Evolutionary conservation across 805 yeast genomes (phyloP), one percentile per base, ranked within the genome.

Genomic region (Nakazawaea sp.): DNA sequence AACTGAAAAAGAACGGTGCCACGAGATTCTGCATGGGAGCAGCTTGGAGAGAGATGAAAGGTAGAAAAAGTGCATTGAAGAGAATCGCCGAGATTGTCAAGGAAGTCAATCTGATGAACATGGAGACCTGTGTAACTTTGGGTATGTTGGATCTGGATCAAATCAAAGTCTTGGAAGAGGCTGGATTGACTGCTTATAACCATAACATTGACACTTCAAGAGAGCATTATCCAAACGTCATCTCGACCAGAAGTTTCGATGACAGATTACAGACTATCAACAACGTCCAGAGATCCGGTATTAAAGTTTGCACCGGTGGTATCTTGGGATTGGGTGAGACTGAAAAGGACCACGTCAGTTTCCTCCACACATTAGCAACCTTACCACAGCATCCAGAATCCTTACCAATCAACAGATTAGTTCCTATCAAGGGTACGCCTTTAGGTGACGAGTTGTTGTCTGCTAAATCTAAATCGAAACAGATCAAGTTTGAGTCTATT

Each of bases 1-100:
- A 66, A 35, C 89, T 92, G 10, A 78, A 79, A 47, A 61, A 48
- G 5, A 81, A 81, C 45, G 90, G 90, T 0, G 70, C 82, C 1
- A 83, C 92, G 0, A 64, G 92, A 45, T 83, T 83, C 52, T 83
- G 92, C 52, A 72, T 83, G 78, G 92, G 92, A 32, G 86, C 90
- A 9, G 92, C 92, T 2, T 84, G 90, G 92, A 69, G 92, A 53
- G 90, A 81, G 43, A 83, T 83, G 92, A 62, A 64, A 33, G 90
- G 92, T 13, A 64, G 92, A 33, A 82, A 80, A 54, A 69, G 76
- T 13, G 86, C 81, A 1, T 52, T 83, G 43, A 72, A 68, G 41
- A 72, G 64, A 43, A 80, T 83, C 40, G 61, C 73, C 18, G 71
- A 73, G 35, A 82, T 83, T 89, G 78, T 83, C 24, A 53, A 61